Evolutionary conservation across 2,329 filamentous ascomycete genomes (phyloP), one percentile per base, ranked within the genome.

Genomic region (Verticillium dahliae): DNA sequence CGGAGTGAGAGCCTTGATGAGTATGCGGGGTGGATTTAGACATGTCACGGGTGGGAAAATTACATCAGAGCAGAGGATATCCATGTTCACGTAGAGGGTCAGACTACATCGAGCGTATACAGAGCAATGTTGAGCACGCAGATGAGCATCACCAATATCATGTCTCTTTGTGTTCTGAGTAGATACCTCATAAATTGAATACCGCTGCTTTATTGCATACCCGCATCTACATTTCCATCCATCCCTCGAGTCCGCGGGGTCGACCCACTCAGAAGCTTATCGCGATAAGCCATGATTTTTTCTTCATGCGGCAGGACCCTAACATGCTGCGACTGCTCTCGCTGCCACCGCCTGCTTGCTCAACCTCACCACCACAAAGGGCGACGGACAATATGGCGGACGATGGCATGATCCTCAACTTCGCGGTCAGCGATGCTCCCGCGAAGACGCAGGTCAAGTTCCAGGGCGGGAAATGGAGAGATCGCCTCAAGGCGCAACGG

Each of bases 381-480:
- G 27, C 50, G 5, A 39, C 60, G 64, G 54, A 61, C 63, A 71
- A 62, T 63, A 97, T 98, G 93, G 91, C 91, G 59, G 93, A 98
- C 80, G 91, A 96, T 87, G 92, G 92, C 68, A 90, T 99, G 86
- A 84, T 97, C 62, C 81, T 98, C 72, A 98, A 98, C 70, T 97
- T 98, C 73, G 88, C 92, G 69, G 80, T 97, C 62, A 84, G 85
- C 34, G 87, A 91, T 63, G 83, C 80, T 18, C 83, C 89, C 13
- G 73, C 91, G 60, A 82, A 87, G 63, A 80, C 83, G 6, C 78
- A 84, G 60, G 79, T 84, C 63, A 86, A 82, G 67, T 91, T 96
- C 75, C 95, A 90, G 73, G 95, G 95, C 67, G 95, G 95, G n/a
- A 85, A 86, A 69, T 99, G 95, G 95, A 90, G 90, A 71, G 93